Evolutionary conservation across 345 rosid genomes (phyloP), one percentile per base, ranked within the genome.

Genomic region (Hypericum perforatum): DNA sequence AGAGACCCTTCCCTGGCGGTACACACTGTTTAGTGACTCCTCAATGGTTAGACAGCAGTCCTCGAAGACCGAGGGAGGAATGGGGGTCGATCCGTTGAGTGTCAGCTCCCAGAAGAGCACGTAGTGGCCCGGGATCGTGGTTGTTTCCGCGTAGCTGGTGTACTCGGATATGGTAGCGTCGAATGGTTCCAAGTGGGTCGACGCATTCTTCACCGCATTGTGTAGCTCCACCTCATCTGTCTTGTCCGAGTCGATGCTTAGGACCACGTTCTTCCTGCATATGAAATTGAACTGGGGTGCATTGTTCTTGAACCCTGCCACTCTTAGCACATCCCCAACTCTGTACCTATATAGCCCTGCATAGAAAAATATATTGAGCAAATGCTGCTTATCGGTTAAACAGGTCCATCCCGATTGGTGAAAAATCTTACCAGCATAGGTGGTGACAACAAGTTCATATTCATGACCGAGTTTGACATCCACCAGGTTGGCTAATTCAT

Each of bases 91-190:
- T 12, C 52, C 58, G 39, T 11, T 29, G 4, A 38, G 57, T 12
- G 13, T 11, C 12, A 61, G 16, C 41, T 61, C 65, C 64, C 64
- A 60, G 37, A 52, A 60, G 36, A 60, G 29, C 12, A 61, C 65
- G 46, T 61, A 61, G 38, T 61, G 59, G 39, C 58, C 57, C 0
- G 64, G 64, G 5, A 43, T 43, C 8, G 13, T 42, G 10, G 64
- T 42, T 7, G 63, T 63, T 32, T 68, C 73, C 2, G 39, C 73
- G 54, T 68, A 68, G 57, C 68, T 62, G 11, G 73, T 63, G 53
- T 40, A 62, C 5, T 44, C 68, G 10, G 37, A n/a, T 9, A 68
- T 37, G 5, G 46, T 3, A n/a, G 60, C 44, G 0, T 37, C 59
- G 0, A 49, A 37, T 2, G 57, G 59, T n/a, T 41, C 13, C 3